Conservation (phyloP, 495 filamentous ascomycete genomes). For the Clohesyomyces aquaticus region DNA sequence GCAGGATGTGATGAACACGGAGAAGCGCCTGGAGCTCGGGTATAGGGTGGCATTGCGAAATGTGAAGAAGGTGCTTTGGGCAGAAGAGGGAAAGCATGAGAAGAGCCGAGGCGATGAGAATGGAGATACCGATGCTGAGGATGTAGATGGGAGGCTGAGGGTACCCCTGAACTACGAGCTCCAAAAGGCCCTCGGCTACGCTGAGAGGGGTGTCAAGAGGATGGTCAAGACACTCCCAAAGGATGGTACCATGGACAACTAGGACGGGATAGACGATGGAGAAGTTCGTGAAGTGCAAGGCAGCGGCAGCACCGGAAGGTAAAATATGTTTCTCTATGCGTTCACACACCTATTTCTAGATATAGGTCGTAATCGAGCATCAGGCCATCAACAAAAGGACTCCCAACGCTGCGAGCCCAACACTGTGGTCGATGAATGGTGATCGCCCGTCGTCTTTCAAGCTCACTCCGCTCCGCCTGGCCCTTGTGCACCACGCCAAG, state of each 20-base stretch:
- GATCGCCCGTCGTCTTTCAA: background rate
- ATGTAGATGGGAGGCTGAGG: conserved; percentile 5
- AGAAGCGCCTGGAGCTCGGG: conserved; percentile 25
- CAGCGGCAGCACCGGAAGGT: no score
- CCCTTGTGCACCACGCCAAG: no score
- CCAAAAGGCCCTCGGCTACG: conserved; percentile 40
- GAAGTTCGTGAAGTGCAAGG: no score
- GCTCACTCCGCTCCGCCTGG: no score
- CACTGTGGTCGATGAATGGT: background rate
- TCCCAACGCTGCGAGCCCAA: background rate
- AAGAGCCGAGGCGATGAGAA: background rate
- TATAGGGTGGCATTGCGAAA: conserved; percentile 24
- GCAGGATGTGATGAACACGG: conserved; percentile 21
- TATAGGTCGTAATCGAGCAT: no score
- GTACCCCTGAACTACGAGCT: conserved; percentile 20
- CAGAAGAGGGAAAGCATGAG: conserved; percentile 13
- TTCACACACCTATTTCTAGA: no score
- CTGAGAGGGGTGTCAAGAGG: conserved; percentile 47
- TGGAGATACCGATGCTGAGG: conserved; percentile 32
- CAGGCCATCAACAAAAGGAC: no score
- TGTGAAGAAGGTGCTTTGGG: conserved; percentile 27
- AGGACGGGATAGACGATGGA: no score
- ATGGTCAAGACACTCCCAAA: conserved; percentile 42
- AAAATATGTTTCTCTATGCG: no score
- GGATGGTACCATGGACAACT: conserved; percentile 8